Percentiles rank a stretch among this genome's conserved stretches.
Evolutionary conservation across 371 early-diverging fungal species (phyloP).

Genomic region (Lichtheimia ornata): DNA sequence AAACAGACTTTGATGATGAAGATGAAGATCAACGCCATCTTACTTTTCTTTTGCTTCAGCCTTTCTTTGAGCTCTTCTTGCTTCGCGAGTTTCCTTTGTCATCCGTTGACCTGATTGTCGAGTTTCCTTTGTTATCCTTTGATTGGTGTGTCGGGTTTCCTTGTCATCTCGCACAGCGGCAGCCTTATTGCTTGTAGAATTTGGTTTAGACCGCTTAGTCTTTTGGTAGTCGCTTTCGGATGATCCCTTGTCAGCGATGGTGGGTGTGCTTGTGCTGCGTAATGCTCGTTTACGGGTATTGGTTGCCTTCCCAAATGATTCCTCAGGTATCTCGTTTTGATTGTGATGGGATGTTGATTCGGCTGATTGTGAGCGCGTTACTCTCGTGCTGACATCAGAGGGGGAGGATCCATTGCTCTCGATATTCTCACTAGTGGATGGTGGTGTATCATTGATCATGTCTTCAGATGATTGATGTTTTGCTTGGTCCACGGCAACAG

Average conservation of each 20-base stretch:
- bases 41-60: conserved; percentile 21
- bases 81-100: conserved; percentile 31
- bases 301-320: neutral
- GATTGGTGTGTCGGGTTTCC: conserved; percentile 28
- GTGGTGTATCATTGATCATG: neutral
- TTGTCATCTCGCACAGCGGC: conserved; percentile 4
- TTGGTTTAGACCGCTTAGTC: neutral
- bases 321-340: neutral
- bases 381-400: conserved; percentile 2
- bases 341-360: conserved; percentile 8
- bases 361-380: conserved; percentile 24
- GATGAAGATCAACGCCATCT: conserved; percentile 1
- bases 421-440: neutral
- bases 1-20: neutral
- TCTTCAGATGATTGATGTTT: neutral
- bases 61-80: conserved; percentile 26
- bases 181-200: too few relatives aligned
- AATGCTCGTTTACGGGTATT: conserved; percentile 15
- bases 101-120: conserved; percentile 23
- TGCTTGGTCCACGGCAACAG: conserved; percentile 1
- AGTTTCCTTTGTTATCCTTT: conserved; percentile 19
- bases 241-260: neutral
- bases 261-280: conserved; percentile 3
- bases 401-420: neutral
- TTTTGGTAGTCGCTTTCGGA: neutral